Evolutionary conservation across 2,329 filamentous ascomycete genomes (phyloP).

Genomic region (Neopestalotiopsis sp.): DNA sequence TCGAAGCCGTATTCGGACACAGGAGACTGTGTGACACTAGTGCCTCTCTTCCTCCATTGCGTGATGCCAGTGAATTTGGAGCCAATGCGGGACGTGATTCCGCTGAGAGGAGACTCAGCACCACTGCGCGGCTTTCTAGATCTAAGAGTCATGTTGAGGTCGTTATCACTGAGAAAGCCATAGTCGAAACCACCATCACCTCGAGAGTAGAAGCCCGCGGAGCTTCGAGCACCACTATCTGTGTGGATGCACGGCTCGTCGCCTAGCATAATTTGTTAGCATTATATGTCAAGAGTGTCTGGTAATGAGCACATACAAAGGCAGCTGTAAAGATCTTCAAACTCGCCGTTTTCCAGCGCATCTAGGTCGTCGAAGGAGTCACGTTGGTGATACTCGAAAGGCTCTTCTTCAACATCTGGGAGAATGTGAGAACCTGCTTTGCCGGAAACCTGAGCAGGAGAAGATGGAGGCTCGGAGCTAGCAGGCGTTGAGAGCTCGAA

Average conservation of each 20-base stretch:
- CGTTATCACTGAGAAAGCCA: constrained; percentile 69
- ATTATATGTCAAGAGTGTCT: constrained; percentile 3
- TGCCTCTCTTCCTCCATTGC: constrained; percentile 49
- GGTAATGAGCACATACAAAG: constrained; percentile 66
- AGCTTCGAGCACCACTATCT: constrained; percentile 47
- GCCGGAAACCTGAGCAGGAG: constrained; percentile 51
- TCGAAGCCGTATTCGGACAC: constrained; percentile 86
- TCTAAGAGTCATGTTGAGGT: constrained; percentile 52
- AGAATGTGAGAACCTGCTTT: constrained; percentile 70
- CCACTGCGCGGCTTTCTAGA: constrained; percentile 61
- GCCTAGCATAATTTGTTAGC: constrained; percentile 45
- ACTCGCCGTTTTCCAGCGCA: constrained; percentile 50
- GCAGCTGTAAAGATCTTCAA: constrained; percentile 64
- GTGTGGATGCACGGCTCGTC: constrained; percentile 66
- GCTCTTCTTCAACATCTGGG: constrained; percentile 85
- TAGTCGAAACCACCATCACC: constrained; percentile 67
- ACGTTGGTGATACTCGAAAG: constrained; percentile 64
- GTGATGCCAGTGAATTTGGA: constrained; percentile 61
- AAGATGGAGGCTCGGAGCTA: constrained; percentile 57
- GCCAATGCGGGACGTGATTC: constrained; percentile 69
- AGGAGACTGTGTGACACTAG: constrained; percentile 58
- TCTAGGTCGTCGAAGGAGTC: constrained; percentile 55
- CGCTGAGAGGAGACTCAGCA: constrained; percentile 64
- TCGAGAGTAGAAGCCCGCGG: constrained; percentile 42
- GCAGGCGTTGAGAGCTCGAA: constrained; percentile 64